Evolutionary conservation across 1,139 yeast species (phyloP).

Genomic region (Debaryomyces sp.): DNA sequence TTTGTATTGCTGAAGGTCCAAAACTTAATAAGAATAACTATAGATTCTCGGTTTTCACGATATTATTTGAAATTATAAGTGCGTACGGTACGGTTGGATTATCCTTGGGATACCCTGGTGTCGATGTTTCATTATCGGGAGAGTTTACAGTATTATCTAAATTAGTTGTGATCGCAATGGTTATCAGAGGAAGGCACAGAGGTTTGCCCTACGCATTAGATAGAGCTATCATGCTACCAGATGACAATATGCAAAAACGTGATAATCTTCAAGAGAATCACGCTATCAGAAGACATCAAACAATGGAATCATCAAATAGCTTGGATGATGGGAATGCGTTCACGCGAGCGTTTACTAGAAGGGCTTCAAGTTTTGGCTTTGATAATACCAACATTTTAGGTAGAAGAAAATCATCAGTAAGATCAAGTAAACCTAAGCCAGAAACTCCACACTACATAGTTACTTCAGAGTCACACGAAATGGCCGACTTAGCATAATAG

Average conservation of each 20-base stretch:
- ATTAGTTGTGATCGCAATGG: slow-evolving; percentile 81
- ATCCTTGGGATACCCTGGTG: slow-evolving; percentile 76
- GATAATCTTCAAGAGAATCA: slow-evolving; percentile 70
- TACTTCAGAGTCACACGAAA: slow-evolving; percentile 1
- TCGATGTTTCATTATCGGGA: slow-evolving; percentile 69
- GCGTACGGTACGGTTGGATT: slow-evolving; percentile 97
- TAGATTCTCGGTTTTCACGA: slow-evolving; percentile 67
- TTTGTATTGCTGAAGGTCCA: slow-evolving; percentile 82
- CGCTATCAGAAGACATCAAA: slow-evolving; percentile 41
- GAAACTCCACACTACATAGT: background rate
- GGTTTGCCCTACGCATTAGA: slow-evolving; percentile 94
- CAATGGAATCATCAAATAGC: slow-evolving; percentile 23
- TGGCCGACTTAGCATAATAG: slow-evolving; percentile 3
- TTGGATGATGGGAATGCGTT: slow-evolving; percentile 4
- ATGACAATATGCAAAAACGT: slow-evolving; percentile 64
- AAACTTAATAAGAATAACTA: slow-evolving; percentile 50
- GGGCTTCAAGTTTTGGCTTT: slow-evolving; percentile 7
- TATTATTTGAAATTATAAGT: slow-evolving; percentile 85
- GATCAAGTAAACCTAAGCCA: background rate
- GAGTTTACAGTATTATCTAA: slow-evolving; percentile 76
- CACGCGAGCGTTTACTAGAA: slow-evolving; percentile 10
- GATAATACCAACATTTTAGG: slow-evolving; percentile 4
- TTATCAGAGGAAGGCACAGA: slow-evolving; percentile 95
- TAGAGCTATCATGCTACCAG: slow-evolving; percentile 89
- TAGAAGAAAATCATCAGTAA: slow-evolving; percentile 5